Evolutionary conservation across 441 rosid species (phyloP), one percentile per base, ranked within the genome.

Genomic region (Euphorbia neoarborescens): DNA sequence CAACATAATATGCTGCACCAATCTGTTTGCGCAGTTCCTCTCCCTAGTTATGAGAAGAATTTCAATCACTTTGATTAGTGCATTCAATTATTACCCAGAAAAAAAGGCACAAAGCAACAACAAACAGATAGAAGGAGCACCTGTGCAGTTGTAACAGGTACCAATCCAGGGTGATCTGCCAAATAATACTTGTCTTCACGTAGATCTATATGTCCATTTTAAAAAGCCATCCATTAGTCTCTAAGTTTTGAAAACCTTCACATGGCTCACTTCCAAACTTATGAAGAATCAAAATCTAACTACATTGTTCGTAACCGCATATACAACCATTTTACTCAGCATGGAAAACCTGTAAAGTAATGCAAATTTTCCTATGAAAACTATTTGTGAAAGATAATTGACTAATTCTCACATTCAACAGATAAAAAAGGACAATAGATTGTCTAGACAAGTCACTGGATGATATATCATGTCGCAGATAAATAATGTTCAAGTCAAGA

Each of bases 161-260:
- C 90, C 80, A 87, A 73, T 58, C 97, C 99, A 74, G 97, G 99
- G 77, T 92, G 99, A 84, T 92, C 98, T 66, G 96, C 94, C 83
- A 92, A 81, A 79, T 94, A 94, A 80, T 86, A 92, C 78, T 88
- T 92, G 77, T 94, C 97, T 79, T 89, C 98, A 24, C 99, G 97
- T 68, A 94, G 98, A 90, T 94, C 97, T 94, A 76, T 76, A 82
- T 28, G 56, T 37, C 71, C 75, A 70, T 59, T 76, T 77, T 51
- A 65, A 62, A 62, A 62, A 72, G 69, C 51, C 56, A 65, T 65
- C 56, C 62, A 72, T 79, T 50, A 76, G 71, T 50, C 32, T 25
- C 20, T 50, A 50, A 69, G 42, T 25, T 38, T 19, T 34, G 35
- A 15, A 44, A 65, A 58, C 59, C 70, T 66, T 68, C 54, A 64